Conservation (phyloP, 1,139 yeast species). For the Wickerhamomyces sp. region DNA sequence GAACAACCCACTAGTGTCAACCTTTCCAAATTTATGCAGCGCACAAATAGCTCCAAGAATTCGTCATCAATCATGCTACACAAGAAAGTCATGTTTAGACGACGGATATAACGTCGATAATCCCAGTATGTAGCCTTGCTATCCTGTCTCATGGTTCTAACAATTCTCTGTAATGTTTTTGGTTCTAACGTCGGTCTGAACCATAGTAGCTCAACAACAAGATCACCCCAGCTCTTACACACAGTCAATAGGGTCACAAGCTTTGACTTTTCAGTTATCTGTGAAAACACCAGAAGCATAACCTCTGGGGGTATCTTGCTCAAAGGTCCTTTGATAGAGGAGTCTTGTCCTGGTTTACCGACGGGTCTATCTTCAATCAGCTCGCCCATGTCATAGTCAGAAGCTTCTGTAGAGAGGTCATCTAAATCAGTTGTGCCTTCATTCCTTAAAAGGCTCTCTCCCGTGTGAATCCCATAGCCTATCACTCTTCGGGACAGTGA, state of each 20-base stretch:
- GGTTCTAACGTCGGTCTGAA: slow-evolving; percentile 76
- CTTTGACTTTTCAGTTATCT: slow-evolving; percentile 59
- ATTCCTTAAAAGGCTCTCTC: background rate
- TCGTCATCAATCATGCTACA: slow-evolving; percentile 65
- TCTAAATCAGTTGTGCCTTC: slow-evolving; percentile 1
- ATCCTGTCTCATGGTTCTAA: slow-evolving; percentile 49
- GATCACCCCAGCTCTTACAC: slow-evolving; percentile 76
- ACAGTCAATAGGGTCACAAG: slow-evolving; percentile 67
- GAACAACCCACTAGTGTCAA: slow-evolving; percentile 81
- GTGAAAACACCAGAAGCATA: slow-evolving; percentile 63
- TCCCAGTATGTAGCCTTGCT: slow-evolving; percentile 56
- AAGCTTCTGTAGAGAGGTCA: slow-evolving; percentile 12
- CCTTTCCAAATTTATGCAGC: slow-evolving; percentile 77
- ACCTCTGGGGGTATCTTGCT: slow-evolving; percentile 77
- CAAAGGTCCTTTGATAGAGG: slow-evolving; percentile 37
- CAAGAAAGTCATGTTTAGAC: slow-evolving; percentile 77
- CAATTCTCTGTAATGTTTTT: slow-evolving; percentile 43
- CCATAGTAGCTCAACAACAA: slow-evolving; percentile 82
- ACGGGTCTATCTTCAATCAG: background rate
- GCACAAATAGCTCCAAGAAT: slow-evolving; percentile 48
- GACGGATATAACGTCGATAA: slow-evolving; percentile 69
- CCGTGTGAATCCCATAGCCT: background rate
- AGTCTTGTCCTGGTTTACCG: background rate
- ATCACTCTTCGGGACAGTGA: slow-evolving; percentile 16
- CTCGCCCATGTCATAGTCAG: slow-evolving; percentile 11